phyloP scores from a whole-genome alignment of 139 green algal species.

The Micromonas pusilla region DNA sequence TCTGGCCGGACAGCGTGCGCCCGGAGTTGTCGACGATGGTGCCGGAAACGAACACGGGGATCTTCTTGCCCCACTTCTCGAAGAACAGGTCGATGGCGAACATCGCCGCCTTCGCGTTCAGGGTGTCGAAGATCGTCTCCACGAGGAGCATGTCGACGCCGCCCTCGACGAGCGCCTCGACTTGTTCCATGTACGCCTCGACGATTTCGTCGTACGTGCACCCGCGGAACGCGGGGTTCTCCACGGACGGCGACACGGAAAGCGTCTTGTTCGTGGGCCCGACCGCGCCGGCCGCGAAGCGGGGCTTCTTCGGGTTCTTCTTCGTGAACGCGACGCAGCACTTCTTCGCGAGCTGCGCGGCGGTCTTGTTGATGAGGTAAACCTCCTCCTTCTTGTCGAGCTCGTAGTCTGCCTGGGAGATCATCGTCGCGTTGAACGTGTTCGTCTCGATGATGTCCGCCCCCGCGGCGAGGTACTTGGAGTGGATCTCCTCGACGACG shows the following conservation, averaged over 20 bases:
- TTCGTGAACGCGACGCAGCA: conserved; percentile 58
- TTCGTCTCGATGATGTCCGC: conserved; percentile 99
- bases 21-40: conserved; percentile 42
- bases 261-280: conserved; percentile 96
- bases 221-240: conserved; percentile 43
- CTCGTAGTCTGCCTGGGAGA: conserved; percentile 88
- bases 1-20: conserved; percentile 39
- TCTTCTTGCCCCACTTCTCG: conserved; percentile 13
- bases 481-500: conserved; percentile 90
- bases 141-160: conserved; percentile 40
- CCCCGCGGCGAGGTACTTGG: conserved; percentile 74
- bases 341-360: conserved; percentile 76
- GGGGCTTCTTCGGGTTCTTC: conserved; percentile 60
- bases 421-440: conserved; percentile 93
- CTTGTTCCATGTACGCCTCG: conserved; percentile 35
- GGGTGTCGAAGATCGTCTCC: conserved; percentile 46
- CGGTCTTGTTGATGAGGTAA: conserved; percentile 77
- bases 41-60: conserved; percentile 38
- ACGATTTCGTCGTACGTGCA: conserved; percentile 42
- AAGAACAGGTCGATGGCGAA: conserved; percentile 42
- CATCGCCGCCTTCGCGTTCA: conserved; percentile 45
- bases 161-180: conserved; percentile 33
- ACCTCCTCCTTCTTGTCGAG: conserved; percentile 84
- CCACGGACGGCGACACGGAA: conserved; percentile 44
- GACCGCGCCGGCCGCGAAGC: conserved; percentile 91